Evolutionary conservation across 192 early-diverging fungal species (phyloP).

Genomic region (Rhizophagus prolifer): DNA sequence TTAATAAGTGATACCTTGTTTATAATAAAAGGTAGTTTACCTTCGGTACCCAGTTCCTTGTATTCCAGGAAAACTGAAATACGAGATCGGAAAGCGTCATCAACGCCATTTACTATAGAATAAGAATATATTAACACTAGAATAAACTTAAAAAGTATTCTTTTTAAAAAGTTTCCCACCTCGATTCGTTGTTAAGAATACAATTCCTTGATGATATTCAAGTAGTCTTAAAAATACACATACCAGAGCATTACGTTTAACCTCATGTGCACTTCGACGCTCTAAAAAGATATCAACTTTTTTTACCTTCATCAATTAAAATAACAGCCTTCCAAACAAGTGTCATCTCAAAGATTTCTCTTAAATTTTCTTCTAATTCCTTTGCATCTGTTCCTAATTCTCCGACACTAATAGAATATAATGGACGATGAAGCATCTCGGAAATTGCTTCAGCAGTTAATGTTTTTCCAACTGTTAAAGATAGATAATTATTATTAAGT

Average conservation of each 20-base stretch:
- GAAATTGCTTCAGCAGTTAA: constrained; percentile 61
- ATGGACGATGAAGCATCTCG: constrained; percentile 50
- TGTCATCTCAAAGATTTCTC: constrained; percentile 52
- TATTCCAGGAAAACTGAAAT: constrained; percentile 55
- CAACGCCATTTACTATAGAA: constrained; percentile 34
- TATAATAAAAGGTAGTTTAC: too few relatives aligned
- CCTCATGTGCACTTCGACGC: constrained; percentile 44
- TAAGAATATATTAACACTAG: too few relatives aligned
- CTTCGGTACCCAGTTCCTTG: constrained; percentile 34
- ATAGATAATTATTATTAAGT: not conserved
- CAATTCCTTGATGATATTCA: constrained; percentile 63
- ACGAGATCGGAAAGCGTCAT: constrained; percentile 53
- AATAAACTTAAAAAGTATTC: too few relatives aligned
- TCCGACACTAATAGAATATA: constrained; percentile 61
- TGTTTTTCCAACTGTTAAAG: constrained; percentile 48
- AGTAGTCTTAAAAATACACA: constrained; percentile 57
- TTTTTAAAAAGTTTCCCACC: constrained; percentile 33
- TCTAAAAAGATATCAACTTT: constrained; percentile 59
- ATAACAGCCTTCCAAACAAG: constrained; percentile 53
- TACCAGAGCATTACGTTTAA: constrained; percentile 56
- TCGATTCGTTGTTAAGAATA: constrained; percentile 64
- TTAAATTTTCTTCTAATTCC: constrained; percentile 51
- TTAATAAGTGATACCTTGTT: too few relatives aligned
- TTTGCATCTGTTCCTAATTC: constrained; percentile 57
- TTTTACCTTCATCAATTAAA: constrained; percentile 44